Evolutionary conservation across 495 filamentous ascomycete genomes (phyloP).

Genomic region (Durotheca rogersii): DNA sequence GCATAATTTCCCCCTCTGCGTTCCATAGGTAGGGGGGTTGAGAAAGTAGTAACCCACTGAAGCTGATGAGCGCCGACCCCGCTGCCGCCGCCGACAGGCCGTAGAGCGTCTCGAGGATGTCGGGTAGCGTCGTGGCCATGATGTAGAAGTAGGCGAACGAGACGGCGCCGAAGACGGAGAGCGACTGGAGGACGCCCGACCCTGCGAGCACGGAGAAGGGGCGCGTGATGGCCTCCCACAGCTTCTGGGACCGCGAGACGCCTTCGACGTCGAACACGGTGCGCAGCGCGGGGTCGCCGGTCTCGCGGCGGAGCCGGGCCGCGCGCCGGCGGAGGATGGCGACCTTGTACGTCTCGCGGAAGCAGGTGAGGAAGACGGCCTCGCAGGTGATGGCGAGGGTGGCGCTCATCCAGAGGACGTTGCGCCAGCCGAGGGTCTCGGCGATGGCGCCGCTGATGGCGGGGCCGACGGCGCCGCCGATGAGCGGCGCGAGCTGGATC

Average conservation of each 20-base stretch:
- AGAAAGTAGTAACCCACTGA: conserved; percentile 45
- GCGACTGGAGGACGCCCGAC: conserved; percentile 49
- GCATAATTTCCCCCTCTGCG: conserved; percentile 2
- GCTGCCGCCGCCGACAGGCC: conserved; percentile 45
- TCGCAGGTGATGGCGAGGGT: conserved; percentile 50
- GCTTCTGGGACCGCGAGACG: conserved; percentile 19
- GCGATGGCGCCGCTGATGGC: conserved; percentile 62
- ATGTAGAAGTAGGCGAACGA: conserved; percentile 57
- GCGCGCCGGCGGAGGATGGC: conserved; percentile 49
- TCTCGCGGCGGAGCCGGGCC: conserved; percentile 43
- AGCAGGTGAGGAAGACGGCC: conserved; percentile 46
- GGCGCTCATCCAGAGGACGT: conserved; percentile 55
- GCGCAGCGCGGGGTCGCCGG: conserved; percentile 42
- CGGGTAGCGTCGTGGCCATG: conserved; percentile 53
- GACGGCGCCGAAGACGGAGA: conserved; percentile 53
- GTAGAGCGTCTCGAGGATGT: conserved; percentile 51
- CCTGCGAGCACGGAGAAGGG: conserved; percentile 50
- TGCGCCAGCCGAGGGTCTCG: conserved; percentile 59
- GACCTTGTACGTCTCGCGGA: conserved; percentile 54
- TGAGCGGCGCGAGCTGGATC: conserved; percentile 50
- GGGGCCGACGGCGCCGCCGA: conserved; percentile 57
- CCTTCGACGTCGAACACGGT: conserved; percentile 46
- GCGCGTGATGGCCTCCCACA: conserved; percentile 46
- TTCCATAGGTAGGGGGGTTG: neutral
- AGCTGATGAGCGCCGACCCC: conserved; percentile 50